Evolutionary conservation across 1,284 basidiomycete genomes (phyloP).

Genomic region (Pseudozyma sp.): DNA sequence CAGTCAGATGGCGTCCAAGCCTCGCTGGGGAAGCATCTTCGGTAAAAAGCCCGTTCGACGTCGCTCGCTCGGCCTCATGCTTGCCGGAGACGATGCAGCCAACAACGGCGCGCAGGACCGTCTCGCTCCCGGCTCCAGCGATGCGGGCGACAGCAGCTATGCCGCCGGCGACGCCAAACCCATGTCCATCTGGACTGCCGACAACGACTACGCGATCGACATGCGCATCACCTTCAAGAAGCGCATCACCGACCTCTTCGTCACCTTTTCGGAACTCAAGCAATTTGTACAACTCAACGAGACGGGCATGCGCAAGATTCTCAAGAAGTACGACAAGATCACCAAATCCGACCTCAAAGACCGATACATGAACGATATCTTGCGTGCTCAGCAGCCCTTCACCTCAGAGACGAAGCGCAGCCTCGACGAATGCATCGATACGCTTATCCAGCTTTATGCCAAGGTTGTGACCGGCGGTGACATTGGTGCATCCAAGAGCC

Average conservation of each 20-base stretch:
- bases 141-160: conserved; percentile 46
- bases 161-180: conserved; percentile 36
- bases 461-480: conserved; percentile 87
- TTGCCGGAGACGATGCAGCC: conserved; percentile 20
- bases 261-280: conserved; percentile 79
- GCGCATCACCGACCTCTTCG: conserved; percentile 86
- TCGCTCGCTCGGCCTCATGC: conserved; percentile 51
- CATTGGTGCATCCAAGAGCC: conserved; percentile 77
- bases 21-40: conserved; percentile 51
- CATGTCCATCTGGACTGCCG: conserved; percentile 79
- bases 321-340: conserved; percentile 99
- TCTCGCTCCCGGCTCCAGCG: conserved; percentile 27
- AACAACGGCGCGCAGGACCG: conserved; percentile 33
- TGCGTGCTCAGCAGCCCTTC: conserved; percentile 73
- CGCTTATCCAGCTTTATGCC: conserved; percentile 81
- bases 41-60: conserved; percentile 41
- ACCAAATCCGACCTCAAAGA: conserved; percentile 87
- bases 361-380: conserved; percentile 80
- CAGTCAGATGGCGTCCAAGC: conserved; percentile 36
- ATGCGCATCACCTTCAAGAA: conserved; percentile 90
- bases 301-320: conserved; percentile 92
- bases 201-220: conserved; percentile 86
- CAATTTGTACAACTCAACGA: conserved; percentile 95
- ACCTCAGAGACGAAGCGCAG: conserved; percentile 73
- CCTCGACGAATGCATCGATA: conserved; percentile 76